Evolutionary conservation across 139 green algal genomes (phyloP).

Genomic region (Chlorella vulgaris): DNA sequence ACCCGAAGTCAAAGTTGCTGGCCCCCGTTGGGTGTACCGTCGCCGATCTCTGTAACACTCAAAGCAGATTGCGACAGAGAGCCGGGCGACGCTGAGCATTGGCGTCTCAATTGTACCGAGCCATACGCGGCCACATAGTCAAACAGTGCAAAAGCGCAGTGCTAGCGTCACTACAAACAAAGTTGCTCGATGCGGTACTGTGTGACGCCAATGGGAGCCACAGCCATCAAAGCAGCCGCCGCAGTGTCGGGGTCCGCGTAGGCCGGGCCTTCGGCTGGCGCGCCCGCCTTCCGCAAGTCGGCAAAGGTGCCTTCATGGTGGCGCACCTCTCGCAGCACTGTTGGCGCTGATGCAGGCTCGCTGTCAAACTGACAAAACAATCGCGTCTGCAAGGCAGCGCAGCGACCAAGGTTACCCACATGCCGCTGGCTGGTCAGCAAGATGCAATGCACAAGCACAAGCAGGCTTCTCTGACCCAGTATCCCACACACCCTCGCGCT

Average conservation of each 20-base stretch:
- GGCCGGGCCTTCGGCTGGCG: slow-evolving; percentile 52
- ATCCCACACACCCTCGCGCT: no score
- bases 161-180: slow-evolving; percentile 7
- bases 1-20: no score
- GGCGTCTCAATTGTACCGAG: no score
- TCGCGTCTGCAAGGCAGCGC: slow-evolving; percentile 7
- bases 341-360: neutral
- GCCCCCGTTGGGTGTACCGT: no score
- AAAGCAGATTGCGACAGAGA: no score
- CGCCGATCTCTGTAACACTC: no score
- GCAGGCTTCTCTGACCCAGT: no score
- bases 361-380: slow-evolving; percentile 32
- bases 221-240: slow-evolving; percentile 53
- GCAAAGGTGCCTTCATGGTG: slow-evolving; percentile 69
- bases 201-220: slow-evolving; percentile 68
- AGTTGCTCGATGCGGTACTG: slow-evolving; percentile 56
- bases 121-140: no score
- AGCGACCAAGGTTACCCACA: neutral
- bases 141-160: no score
- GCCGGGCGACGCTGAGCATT: no score
- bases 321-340: slow-evolving; percentile 45
- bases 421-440: slow-evolving; percentile 57
- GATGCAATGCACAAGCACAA: neutral
- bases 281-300: slow-evolving; percentile 58
- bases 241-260: slow-evolving; percentile 72